Base-by-base conservation (phyloP, 139 green algal species). In the Tetraselmis striata region DNA sequence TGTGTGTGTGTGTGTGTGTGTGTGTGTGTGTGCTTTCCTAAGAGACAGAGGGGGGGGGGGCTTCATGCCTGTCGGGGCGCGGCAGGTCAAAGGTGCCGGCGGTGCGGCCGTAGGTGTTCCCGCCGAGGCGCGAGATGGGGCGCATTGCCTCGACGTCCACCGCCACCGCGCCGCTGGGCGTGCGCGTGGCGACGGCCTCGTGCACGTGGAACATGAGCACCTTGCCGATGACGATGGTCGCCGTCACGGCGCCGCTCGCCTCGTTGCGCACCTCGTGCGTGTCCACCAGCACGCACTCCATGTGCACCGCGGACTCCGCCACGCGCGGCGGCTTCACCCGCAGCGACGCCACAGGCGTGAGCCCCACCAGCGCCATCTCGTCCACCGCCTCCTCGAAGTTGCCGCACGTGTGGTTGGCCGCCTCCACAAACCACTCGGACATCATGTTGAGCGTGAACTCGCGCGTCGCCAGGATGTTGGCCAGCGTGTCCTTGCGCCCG, bases 391-490 rank as follows among this genome's bases (percentile, higher is more conserved):
- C 84, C 1, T 91, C 85, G 84, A 91, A 98, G 31, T 92, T 86
- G 2, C 92, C 93, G 80, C 93, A 98, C 23, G 93, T 98, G 89
- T 97, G 91, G 86, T 98, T 98, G 78, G 95, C 95, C 0, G 94
- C 91, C 88, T 98, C 95, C 1, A 98, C 81, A 79, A 96, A 98
- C 96, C 96, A 98, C 29, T 98, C 93, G 83, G 88, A 95, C 31
- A 98, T 98, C 82, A 98, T 95, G 87, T 96, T 94, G 30, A 98
- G 85, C 26, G 95, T 92, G 79, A 98, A 97, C 81, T 98, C 92
- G 29, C 87, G 83, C 1, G 93, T 98, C 30, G 92, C 92, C 75
- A 97, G 81, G 27, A 98, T 95, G 87, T 98, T 98, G n/a, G 83
- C 58, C 30, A 95, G 84, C 2, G 92, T 94, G 90, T 98, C 95